Evolutionary conservation across 2,329 filamentous ascomycete species (phyloP), one percentile per base, ranked within the genome.

Genomic region (Sporothrix sp.): DNA sequence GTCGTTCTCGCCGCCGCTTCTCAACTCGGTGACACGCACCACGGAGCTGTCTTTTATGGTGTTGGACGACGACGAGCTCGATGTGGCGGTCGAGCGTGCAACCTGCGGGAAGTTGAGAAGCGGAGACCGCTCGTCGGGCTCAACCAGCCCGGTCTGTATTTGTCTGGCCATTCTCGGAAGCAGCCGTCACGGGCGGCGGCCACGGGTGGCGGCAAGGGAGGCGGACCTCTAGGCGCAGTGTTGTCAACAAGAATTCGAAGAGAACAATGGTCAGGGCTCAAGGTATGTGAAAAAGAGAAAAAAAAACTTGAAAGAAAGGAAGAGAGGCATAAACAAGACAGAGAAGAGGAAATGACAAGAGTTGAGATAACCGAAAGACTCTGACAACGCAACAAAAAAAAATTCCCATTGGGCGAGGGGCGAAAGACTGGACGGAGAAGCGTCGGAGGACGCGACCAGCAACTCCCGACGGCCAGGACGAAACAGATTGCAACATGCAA

Each of bases 101-200:
- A 30, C n/a, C 20, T 42, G 51, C 18, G 36, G 30, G 28, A 35
- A 40, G 11, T 32, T 20, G n/a, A 56, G 28, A 16, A 52, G 48
- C n/a, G 52, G 52, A 11, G 52, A 55, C 33, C 38, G 39, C 40
- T 54, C 52, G 10, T 52, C 40, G 9, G 52, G 46, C 28, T 35
- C 35, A 23, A 28, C 38, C 21, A 27, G 11, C 21, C 37, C 39
- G 13, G 38, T 38, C 32, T 21, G 23, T 13, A 32, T 32, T 3
- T 38, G 23, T 11, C 51, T 18, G 18, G 33, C 25, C 51, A 52
- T n/a, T 38, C 16, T 38, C 23, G 9, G 18, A 11, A 4, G 13
- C 18, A 5, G 20, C 9, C 4, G 13, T 21, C 2, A 32, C 18
- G 10, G 14, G 20, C n/a, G 14, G 48, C n/a, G 39, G 13, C 16